Conservation (phyloP, 2,329 filamentous ascomycete genomes). For the Colletotrichum salicis region DNA sequence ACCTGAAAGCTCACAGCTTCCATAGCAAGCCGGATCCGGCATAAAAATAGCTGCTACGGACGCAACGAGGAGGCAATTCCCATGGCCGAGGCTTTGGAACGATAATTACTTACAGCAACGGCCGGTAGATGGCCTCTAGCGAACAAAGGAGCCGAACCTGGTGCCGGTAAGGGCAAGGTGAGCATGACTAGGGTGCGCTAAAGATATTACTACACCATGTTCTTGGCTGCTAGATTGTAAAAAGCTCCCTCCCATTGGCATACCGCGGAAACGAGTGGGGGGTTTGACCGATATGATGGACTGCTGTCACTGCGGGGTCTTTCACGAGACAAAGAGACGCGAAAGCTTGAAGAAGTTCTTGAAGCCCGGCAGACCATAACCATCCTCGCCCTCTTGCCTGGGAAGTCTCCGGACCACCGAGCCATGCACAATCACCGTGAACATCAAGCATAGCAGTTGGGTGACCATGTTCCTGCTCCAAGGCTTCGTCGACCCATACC, state of each 20-base stretch:
- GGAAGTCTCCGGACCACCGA: neutral
- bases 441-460: neutral
- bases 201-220: neutral
- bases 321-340: slow-evolving; percentile 14
- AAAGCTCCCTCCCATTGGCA: neutral
- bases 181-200: slow-evolving; percentile 15
- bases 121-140: neutral
- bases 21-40: neutral
- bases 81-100: neutral
- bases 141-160: neutral
- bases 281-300: neutral
- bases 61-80: neutral
- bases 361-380: neutral
- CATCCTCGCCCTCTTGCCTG: neutral
- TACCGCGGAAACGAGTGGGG: slow-evolving; percentile 9
- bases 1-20: neutral
- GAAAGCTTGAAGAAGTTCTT: neutral
- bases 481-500: slow-evolving; percentile 12
- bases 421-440: neutral
- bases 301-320: slow-evolving; percentile 12
- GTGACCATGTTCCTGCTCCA: neutral
- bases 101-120: too few species aligned
- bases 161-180: neutral
- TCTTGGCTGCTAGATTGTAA: neutral
- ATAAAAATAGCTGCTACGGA: neutral